Conservation (phyloP, 208 protist species). For the Wallacemonas sp. region DNA sequence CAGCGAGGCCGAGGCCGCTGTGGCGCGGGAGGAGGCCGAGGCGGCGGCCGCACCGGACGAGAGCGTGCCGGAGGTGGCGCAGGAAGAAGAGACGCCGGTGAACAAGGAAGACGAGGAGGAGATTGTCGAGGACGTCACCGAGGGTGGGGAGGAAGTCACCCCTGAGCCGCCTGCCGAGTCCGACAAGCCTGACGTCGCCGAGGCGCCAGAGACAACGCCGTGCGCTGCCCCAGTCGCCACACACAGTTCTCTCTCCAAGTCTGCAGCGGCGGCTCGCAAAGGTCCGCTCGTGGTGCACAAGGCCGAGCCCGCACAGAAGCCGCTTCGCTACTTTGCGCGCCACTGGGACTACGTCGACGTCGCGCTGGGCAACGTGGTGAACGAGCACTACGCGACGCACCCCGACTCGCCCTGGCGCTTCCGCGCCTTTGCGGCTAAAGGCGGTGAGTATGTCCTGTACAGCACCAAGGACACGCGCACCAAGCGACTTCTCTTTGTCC, state of each 20-base stretch:
- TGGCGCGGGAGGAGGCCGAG: too few species aligned
- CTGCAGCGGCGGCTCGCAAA: background rate
- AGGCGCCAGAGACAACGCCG: too few species aligned
- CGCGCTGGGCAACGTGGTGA: slow-evolving; percentile 41
- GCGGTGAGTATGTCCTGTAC: slow-evolving; percentile 80
- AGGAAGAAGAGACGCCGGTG: too few species aligned
- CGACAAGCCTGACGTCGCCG: too few species aligned
- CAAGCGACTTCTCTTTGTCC: slow-evolving; percentile 53
- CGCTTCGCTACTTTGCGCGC: slow-evolving; percentile 43
- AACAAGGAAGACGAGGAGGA: too few species aligned
- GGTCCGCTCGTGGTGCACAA: slow-evolving; percentile 5
- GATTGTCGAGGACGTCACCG: too few species aligned
- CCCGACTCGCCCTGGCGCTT: slow-evolving; percentile 53
- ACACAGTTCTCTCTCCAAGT: slow-evolving; percentile 3
- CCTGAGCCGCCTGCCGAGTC: too few species aligned
- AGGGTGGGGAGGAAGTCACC: too few species aligned
- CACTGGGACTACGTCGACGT: slow-evolving; percentile 75
- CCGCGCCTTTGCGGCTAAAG: slow-evolving; percentile 36
- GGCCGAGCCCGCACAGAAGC: slow-evolving; percentile 6
- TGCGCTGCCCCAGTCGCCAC: background rate
- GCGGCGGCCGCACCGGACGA: too few species aligned
- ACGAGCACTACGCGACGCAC: slow-evolving; percentile 47
- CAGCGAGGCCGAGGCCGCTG: background rate
- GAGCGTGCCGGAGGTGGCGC: too few species aligned
- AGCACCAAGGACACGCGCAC: slow-evolving; percentile 30